These are phyloP conservation scores for Trametes villosa DNA, from an alignment of 768 basidiomycete species.

Conservation along the genomic window DNA sequence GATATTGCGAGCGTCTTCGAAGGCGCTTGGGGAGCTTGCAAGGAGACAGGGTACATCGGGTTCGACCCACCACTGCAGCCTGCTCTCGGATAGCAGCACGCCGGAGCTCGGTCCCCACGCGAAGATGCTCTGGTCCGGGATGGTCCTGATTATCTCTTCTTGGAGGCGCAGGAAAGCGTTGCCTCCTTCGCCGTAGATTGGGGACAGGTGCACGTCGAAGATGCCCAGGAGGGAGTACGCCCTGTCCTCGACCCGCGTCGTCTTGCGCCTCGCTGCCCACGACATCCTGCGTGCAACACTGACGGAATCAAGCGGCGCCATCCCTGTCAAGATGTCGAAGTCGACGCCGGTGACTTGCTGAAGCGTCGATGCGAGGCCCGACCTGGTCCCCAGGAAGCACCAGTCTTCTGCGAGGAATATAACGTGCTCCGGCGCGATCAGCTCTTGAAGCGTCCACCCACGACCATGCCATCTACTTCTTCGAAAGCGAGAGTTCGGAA, in stretches of 20 bases:
- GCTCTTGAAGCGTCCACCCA: slow-evolving; percentile 9
- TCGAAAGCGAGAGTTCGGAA: background rate
- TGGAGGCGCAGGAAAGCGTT: slow-evolving; percentile 10
- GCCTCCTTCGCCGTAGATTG: slow-evolving; percentile 7
- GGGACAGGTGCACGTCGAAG: slow-evolving; percentile 7
- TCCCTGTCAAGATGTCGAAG: background rate
- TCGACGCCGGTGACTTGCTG: background rate
- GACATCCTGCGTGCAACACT: slow-evolving; percentile 5
- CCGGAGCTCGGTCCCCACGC: slow-evolving; percentile 2
- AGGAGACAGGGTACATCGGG: background rate
- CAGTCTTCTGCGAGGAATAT: background rate
- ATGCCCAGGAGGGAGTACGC: slow-evolving; percentile 14
- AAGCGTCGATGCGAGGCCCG: background rate
- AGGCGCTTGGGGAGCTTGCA: background rate
- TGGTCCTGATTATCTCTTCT: slow-evolving; percentile 6
- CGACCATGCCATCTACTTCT: background rate
- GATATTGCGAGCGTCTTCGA: background rate
- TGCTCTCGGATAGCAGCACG: background rate
- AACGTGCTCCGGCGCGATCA: background rate
- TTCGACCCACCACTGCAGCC: background rate
- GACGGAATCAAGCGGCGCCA: background rate
- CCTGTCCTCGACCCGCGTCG: background rate
- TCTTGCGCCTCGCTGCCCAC: background rate
- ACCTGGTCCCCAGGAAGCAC: background rate
- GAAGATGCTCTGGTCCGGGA: slow-evolving; percentile 19